These are phyloP conservation scores for Penicillium sp. DNA, from an alignment of 2,329 filamentous ascomycete genomes.

Conservation along the genomic window DNA sequence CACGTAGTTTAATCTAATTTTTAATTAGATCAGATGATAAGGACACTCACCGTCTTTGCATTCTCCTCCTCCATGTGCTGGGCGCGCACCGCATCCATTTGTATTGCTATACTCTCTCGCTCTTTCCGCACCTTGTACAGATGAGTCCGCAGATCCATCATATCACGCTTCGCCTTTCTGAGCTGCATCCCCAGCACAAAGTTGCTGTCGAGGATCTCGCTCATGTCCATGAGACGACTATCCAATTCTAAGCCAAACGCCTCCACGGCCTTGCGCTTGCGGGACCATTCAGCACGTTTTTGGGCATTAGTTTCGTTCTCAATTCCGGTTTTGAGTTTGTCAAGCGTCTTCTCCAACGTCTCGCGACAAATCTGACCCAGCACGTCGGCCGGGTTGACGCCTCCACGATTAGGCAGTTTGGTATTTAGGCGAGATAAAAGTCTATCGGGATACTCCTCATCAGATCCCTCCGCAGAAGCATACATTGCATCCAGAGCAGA, in stretches of 20 bases:
- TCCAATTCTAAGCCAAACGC: slow-evolving; percentile 57
- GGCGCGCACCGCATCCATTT: slow-evolving; percentile 56
- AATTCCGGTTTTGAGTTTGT: slow-evolving; percentile 50
- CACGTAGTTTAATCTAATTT: neutral
- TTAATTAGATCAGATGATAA: neutral
- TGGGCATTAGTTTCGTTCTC: slow-evolving; percentile 48
- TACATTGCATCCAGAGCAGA: slow-evolving; percentile 37
- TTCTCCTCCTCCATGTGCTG: slow-evolving; percentile 49
- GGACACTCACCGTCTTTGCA: slow-evolving; percentile 40
- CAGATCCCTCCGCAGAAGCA: slow-evolving; percentile 28
- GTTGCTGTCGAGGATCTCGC: slow-evolving; percentile 59
- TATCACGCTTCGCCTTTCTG: slow-evolving; percentile 53
- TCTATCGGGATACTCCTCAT: slow-evolving; percentile 40
- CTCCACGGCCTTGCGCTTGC: slow-evolving; percentile 55
- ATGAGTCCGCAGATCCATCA: slow-evolving; percentile 53
- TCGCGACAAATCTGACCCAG: slow-evolving; percentile 58
- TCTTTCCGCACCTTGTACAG: slow-evolving; percentile 56
- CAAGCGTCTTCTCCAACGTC: slow-evolving; percentile 54
- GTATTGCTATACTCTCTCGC: slow-evolving; percentile 57
- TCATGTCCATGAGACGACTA: slow-evolving; percentile 58
- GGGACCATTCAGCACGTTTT: slow-evolving; percentile 49
- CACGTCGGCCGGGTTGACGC: slow-evolving; percentile 60
- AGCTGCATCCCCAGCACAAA: slow-evolving; percentile 54
- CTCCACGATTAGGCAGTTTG: slow-evolving; percentile 49
- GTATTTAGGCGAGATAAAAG: slow-evolving; percentile 39